phyloP scores from a whole-genome alignment of 129 eudicot genomes.

The Arctium minus region DNA sequence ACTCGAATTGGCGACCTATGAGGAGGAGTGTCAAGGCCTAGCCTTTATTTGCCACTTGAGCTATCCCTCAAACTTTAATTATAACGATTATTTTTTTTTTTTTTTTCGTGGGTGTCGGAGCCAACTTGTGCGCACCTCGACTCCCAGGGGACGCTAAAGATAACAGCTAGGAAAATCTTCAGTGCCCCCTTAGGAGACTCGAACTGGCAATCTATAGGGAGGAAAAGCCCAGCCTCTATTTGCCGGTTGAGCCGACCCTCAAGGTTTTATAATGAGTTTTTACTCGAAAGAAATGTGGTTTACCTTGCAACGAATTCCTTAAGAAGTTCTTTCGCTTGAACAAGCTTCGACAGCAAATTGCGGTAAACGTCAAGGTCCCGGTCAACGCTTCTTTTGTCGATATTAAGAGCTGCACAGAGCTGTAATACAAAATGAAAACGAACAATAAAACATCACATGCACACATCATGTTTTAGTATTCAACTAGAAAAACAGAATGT shows the following conservation, averaged over 20 bases:
- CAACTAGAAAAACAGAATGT: background rate
- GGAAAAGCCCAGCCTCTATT: background rate
- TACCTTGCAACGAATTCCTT: constrained; percentile 90
- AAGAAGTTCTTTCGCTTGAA: constrained; percentile 88
- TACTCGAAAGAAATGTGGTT: constrained; percentile 1
- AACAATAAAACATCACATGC: background rate
- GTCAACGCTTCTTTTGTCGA: constrained; percentile 79
- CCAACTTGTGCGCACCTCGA: too few species aligned
- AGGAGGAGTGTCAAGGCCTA: too few species aligned
- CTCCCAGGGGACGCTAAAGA: too few species aligned
- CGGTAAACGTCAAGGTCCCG: constrained; percentile 97
- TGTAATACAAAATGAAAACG: constrained; percentile 9
- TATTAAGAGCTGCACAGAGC: constrained; percentile 85
- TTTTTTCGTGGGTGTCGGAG: too few species aligned
- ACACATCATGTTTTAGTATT: too few species aligned
- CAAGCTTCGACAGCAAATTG: constrained; percentile 84
- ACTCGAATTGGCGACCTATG: too few species aligned
- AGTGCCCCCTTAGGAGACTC: background rate
- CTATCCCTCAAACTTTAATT: too few species aligned
- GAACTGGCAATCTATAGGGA: background rate
- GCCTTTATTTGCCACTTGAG: too few species aligned
- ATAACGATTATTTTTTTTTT: too few species aligned
- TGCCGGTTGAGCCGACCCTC: background rate
- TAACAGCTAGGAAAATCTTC: too few species aligned
- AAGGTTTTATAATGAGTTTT: background rate